Evolutionary conservation across 2,329 filamentous ascomycete genomes (phyloP), one percentile per base, ranked within the genome.

Genomic region (Fusarium dlaminii): DNA sequence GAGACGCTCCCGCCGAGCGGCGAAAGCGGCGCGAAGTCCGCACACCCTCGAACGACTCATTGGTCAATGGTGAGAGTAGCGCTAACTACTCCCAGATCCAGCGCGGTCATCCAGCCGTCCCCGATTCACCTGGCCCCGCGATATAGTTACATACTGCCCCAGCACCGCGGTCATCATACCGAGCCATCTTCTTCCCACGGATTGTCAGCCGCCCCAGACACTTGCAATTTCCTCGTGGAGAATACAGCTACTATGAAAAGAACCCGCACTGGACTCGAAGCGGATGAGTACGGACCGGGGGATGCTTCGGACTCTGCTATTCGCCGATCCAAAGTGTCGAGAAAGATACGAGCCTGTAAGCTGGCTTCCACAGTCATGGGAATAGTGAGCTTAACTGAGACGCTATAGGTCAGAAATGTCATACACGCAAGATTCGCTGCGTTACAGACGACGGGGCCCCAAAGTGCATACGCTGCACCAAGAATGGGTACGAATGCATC

Each of bases 61-160:
- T 52, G 49, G 48, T 52, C 9, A 3, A 52, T 52, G 13, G 6
- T 0, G 15, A 27, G 15, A 27, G 0, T 6, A 27, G 11, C 15
- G n/a, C 40, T 43, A 24, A 43, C 40, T 17, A 24, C 40, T 39
- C 14, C 5, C 8, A 0, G 22, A 20, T 34, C 6, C 17, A 34
- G 13, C n/a, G 49, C 49, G 49, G 49, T 34, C 49, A 52, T 52
- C 49, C 17, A 24, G 32, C 49, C 49, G 49, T 0, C n/a, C 3
- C 27, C n/a, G 0, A 15, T 2, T 8, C n/a, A 34, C 32, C 12
- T 52, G 0, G 3, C 30, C 30, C 32, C 6, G 4, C 0, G 32
- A 11, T 52, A 52, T 49, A n/a, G n/a, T n/a, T n/a, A 49, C 49
- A 36, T 20, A 52, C 17, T 36, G 17, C n/a, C 49, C 32, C 49